Evolutionary conservation across 495 filamentous ascomycete genomes (phyloP).

Genomic region (Neurospora cerealis): DNA sequence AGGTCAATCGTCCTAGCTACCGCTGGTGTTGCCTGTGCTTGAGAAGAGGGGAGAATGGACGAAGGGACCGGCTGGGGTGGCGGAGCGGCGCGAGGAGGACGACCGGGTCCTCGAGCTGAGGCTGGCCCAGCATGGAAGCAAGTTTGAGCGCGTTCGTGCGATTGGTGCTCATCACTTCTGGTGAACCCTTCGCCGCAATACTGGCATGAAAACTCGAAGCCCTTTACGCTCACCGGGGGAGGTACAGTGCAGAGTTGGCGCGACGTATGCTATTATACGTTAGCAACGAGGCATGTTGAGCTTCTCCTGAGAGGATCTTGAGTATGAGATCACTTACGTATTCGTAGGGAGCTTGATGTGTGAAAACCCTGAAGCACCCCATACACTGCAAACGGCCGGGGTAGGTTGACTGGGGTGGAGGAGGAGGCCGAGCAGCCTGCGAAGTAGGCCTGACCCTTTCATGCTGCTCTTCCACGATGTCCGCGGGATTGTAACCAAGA

Average conservation of each 20-base stretch:
- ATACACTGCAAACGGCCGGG: conserved; percentile 21
- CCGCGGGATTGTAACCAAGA: conserved; percentile 35
- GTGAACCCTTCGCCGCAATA: conserved; percentile 33
- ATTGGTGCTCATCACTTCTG: conserved; percentile 19
- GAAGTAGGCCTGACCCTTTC: conserved; percentile 21
- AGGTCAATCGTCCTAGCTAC: not conserved
- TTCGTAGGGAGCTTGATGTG: conserved; percentile 20
- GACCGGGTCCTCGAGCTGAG: conserved; percentile 8
- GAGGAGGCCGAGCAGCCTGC: conserved; percentile 1
- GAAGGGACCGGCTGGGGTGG: conserved; percentile 5
- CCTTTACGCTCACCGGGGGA: conserved; percentile 13
- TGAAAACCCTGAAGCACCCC: conserved; percentile 31
- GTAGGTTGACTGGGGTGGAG: not conserved
- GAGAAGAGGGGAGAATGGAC: not conserved
- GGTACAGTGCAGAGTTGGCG: conserved; percentile 27
- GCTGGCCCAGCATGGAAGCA: not conserved
- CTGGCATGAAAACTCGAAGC: conserved; percentile 24
- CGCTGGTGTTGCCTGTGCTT: not conserved
- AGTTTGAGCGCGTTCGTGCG: not conserved
- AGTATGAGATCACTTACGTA: conserved; percentile 24
- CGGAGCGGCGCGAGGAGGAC: conserved; percentile 3
- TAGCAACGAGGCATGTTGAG: not conserved
- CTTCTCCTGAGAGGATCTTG: not conserved
- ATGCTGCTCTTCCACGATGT: conserved; percentile 27
- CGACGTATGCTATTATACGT: conserved; percentile 24